Base-by-base conservation (phyloP, 2,329 filamentous ascomycete genomes). In the Fusarium camptoceras region DNA sequence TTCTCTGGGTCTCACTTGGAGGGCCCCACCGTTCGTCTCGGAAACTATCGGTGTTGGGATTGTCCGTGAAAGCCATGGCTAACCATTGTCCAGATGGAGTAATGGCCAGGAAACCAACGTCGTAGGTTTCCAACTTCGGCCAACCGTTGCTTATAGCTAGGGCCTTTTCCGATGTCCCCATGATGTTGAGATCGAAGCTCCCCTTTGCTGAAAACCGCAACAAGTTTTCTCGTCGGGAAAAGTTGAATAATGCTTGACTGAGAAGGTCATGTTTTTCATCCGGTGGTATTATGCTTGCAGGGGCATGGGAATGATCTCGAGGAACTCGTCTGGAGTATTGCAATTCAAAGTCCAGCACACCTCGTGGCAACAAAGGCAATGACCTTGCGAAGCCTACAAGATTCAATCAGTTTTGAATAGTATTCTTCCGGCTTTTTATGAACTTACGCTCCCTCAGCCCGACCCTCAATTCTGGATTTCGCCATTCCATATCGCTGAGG, bases 81-180 rank as follows among this genome's bases (percentile, higher is more conserved):
- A 66, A 49, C 63, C 63, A 66, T 16, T 49, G 24, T 8, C 63
- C 63, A 9, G 55, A 41, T 2, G 63, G 63, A 0, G 55, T 60
- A 9, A 60, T 30, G 15, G 44, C 44, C 6, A 66, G 55, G 12
- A 65, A 34, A 1, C 55, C 63, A 18, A 66, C 49, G 4, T 47
- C 37, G 16, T 66, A 66, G 1, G 34, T 30, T 31, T 66, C 48
- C 28, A 66, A 24, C 18, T 44, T 66, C 1, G 48, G 24, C 61
- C 61, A 66, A 2, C 20, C 31, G 3, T 27, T 7, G 7, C 22
- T 4, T 9, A 10, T 4, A 18, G 20, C 12, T 2, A 48, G 11
- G 7, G 24, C 16, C 24, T 53, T 27, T 22, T 54, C 37, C 1
- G 37, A 41, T 10, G 22, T 22, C 6, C 44, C 41, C n/a, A 66